A percentile compares a stretch with the other conserved stretches of the same genome.
These are phyloP conservation scores for Citeromyces siamensis DNA, from an alignment of 1,139 yeast species.

Conservation along the genomic window DNA sequence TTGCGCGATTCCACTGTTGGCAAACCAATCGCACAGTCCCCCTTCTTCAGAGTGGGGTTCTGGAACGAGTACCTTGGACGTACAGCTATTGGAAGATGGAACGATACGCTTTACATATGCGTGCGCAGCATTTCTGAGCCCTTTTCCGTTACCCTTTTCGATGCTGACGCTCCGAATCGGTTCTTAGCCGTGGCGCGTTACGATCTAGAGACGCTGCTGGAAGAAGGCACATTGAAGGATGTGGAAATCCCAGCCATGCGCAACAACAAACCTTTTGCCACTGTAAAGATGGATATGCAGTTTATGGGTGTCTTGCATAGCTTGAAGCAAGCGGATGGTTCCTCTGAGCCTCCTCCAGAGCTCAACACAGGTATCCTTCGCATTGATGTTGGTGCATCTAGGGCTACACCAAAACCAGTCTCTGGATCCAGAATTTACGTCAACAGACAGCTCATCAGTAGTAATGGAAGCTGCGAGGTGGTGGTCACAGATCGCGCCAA, in stretches of 20 bases:
- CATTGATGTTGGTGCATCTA: constrained; percentile 37
- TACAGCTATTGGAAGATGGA: constrained; percentile 68
- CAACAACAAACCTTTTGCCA: constrained; percentile 77
- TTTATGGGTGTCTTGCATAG: constrained; percentile 78
- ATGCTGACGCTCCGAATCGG: constrained; percentile 66
- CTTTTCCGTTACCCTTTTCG: constrained; percentile 53
- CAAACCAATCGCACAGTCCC: constrained; percentile 59
- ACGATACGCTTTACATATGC: constrained; percentile 62
- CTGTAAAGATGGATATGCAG: constrained; percentile 53
- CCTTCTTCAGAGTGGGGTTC: constrained; percentile 70
- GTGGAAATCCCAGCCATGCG: constrained; percentile 48
- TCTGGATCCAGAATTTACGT: constrained; percentile 44
- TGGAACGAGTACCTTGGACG: constrained; percentile 46
- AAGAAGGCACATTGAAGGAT: constrained; percentile 37
- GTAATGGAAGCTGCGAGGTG: constrained; percentile 42
- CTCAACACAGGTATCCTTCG: constrained; percentile 85
- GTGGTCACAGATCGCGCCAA: constrained; percentile 61
- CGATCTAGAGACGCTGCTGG: constrained; percentile 57
- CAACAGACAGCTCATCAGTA: constrained; percentile 43
- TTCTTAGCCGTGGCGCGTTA: constrained; percentile 74
- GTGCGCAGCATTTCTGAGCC: constrained; percentile 75
- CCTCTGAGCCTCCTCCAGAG: constrained; percentile 79
- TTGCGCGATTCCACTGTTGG: constrained; percentile 51
- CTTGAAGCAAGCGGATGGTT: constrained; percentile 69
- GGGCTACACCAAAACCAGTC: constrained; percentile 20